Evolutionary conservation across 306 rosid genomes (phyloP).

Genomic region (Dryas octopetala): DNA sequence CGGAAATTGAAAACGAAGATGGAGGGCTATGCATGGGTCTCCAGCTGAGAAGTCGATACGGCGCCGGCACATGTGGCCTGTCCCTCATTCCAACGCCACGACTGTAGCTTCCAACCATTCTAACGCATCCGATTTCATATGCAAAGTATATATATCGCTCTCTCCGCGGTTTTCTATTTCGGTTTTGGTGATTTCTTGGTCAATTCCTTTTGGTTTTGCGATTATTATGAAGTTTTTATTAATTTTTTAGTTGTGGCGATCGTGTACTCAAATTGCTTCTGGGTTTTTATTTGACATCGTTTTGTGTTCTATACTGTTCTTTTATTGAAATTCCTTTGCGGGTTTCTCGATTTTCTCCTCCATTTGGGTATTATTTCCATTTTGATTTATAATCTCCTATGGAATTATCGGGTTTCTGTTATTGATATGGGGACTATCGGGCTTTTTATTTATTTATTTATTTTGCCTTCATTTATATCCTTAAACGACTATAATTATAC

Average conservation of each 20-base stretch:
- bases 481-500: neutral
- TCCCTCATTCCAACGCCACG: constrained; percentile 72
- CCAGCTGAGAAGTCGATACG: constrained; percentile 80
- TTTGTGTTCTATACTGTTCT: neutral
- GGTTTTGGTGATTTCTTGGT: neutral
- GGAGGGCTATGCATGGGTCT: constrained; percentile 95
- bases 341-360: neutral
- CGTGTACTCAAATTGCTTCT: neutral
- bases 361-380: neutral
- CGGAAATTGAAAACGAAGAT: constrained; percentile 51
- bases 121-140: constrained; percentile 53
- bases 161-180: neutral
- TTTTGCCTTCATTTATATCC: neutral
- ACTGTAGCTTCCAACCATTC: constrained; percentile 69
- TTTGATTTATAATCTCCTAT: neutral
- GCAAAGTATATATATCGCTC: constrained; percentile 48
- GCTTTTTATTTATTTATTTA: too few relatives aligned
- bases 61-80: constrained; percentile 99
- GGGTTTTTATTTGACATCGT: neutral
- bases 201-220: constrained; percentile 1
- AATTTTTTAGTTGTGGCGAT: neutral
- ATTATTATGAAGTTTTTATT: neutral
- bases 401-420: neutral
- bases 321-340: neutral
- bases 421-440: neutral